phyloP scores from a whole-genome alignment of 225 moss, liverwort and hornwort species.

The Polytrichum formosum region DNA sequence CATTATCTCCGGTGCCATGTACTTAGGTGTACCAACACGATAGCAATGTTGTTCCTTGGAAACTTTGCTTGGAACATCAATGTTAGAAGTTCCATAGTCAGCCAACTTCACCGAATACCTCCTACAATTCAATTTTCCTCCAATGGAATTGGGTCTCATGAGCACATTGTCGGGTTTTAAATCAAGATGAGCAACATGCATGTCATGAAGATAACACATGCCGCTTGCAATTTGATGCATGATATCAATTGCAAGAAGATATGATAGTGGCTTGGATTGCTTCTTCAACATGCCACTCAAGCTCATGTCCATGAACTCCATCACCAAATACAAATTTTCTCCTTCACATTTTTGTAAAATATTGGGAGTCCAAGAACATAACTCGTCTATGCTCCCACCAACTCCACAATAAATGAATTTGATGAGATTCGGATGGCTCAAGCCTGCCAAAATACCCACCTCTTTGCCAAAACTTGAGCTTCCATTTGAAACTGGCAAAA shows the following conservation, averaged over 20 bases:
- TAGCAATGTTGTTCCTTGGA: not conserved
- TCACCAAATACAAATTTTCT: not conserved
- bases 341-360: too few species aligned
- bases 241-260: not conserved
- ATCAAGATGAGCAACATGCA: not conserved
- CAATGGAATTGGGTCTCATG: not conserved
- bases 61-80: not conserved
- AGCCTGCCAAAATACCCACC: constrained; percentile 5
- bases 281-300: not conserved
- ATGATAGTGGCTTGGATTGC: not conserved
- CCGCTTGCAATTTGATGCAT: not conserved
- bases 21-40: not conserved
- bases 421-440: constrained; percentile 17
- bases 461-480: constrained; percentile 8
- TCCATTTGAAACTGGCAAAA: not conserved
- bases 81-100: not conserved
- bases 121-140: not conserved
- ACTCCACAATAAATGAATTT: constrained; percentile 19
- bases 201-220: not conserved
- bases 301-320: not conserved
- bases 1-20: constrained; percentile 2
- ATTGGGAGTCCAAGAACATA: too few species aligned
- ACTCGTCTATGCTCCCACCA: not conserved
- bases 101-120: not conserved
- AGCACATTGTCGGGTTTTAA: constrained; percentile 7